A percentile compares a stretch with the other conserved stretches of the same genome.
Evolutionary conservation across 129 eudicot genomes (phyloP).

Genomic region (Flaveria brownii): DNA sequence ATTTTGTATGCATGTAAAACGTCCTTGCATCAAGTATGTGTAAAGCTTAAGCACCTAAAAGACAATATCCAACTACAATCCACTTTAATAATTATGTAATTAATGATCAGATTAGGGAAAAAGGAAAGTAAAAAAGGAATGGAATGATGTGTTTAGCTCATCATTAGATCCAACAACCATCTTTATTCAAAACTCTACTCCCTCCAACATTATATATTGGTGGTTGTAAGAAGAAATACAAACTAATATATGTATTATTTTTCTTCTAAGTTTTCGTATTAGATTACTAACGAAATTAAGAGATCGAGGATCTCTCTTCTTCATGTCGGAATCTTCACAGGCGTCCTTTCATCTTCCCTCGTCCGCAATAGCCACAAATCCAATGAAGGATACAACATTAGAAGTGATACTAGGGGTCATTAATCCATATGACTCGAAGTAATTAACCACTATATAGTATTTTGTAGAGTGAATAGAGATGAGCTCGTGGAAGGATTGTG

Average conservation of each 20-base stretch:
- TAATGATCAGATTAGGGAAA: slow-evolving; percentile 20
- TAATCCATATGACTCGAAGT: too few relatives aligned
- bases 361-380: too few relatives aligned
- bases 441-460: too few relatives aligned
- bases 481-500: neutral
- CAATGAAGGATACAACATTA: too few relatives aligned
- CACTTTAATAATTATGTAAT: slow-evolving; percentile 21
- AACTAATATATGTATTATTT: neutral
- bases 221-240: neutral
- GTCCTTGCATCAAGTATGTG: neutral
- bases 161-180: slow-evolving; percentile 40
- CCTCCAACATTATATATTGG: neutral
- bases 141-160: slow-evolving; percentile 27
- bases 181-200: slow-evolving; percentile 23
- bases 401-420: too few relatives aligned
- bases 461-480: neutral
- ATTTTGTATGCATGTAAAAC: neutral
- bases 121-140: slow-evolving; percentile 19
- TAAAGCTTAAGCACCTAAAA: slow-evolving; percentile 15
- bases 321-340: too few relatives aligned
- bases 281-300: too few relatives aligned
- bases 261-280: neutral
- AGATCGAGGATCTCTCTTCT: too few relatives aligned
- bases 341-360: too few relatives aligned
- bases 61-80: slow-evolving; percentile 25